Evolutionary conservation across 768 basidiomycete species (phyloP).

Genomic region (Exsudoporus frostii): DNA sequence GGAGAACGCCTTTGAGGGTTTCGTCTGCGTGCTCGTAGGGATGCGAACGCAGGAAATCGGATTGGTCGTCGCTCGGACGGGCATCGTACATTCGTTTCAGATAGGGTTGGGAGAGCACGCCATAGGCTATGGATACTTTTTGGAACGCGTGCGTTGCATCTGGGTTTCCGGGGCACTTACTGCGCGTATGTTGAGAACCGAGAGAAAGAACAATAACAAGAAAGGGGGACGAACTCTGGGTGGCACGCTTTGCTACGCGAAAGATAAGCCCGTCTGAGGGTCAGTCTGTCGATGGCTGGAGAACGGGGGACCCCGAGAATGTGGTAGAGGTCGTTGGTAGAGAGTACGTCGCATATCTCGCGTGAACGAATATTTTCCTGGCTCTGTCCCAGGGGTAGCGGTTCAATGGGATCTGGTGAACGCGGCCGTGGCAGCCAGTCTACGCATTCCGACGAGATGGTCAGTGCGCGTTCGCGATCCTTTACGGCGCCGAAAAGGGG

Average conservation of each 20-base stretch:
- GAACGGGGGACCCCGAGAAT: constrained; percentile 64
- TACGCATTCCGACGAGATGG: constrained; percentile 24
- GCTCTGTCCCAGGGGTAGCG: constrained; percentile 1
- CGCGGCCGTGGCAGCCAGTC: constrained; percentile 25
- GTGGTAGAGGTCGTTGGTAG: constrained; percentile 64
- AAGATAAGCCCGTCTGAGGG: constrained; percentile 74
- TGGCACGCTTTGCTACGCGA: constrained; percentile 73
- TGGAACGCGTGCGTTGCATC: constrained; percentile 84
- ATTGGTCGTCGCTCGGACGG: constrained; percentile 39
- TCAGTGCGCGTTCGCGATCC: constrained; percentile 42
- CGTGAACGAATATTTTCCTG: constrained; percentile 10
- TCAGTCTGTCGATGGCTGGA: constrained; percentile 51
- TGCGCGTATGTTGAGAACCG: constrained; percentile 29
- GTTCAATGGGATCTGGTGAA: constrained; percentile 7
- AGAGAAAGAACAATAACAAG: not conserved
- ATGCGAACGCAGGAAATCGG: constrained; percentile 52
- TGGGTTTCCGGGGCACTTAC: constrained; percentile 75
- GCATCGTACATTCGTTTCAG: constrained; percentile 68
- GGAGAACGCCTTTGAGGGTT: constrained; percentile 70
- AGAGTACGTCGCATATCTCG: constrained; percentile 46
- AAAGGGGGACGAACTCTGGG: constrained; percentile 69
- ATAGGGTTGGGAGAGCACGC: constrained; percentile 71
- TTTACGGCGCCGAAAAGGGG: constrained; percentile 52
- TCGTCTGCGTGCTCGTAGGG: constrained; percentile 66
- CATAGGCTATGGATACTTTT: constrained; percentile 80